These are phyloP conservation scores for Komagataella pastoris DNA, from an alignment of 805 yeast genomes.

Conservation along the genomic window DNA sequence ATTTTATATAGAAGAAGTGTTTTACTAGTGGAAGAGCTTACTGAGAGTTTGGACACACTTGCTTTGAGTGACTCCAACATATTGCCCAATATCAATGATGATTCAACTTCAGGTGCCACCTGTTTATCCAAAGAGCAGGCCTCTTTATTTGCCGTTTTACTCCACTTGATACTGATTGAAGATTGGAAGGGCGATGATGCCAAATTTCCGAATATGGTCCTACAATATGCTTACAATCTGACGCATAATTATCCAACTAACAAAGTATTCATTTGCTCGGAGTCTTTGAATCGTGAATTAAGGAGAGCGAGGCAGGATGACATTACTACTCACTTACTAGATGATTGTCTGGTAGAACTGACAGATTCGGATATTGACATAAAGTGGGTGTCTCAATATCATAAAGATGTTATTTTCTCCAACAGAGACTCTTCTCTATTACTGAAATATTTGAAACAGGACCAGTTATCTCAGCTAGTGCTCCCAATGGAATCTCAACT, in stretches of 20 bases:
- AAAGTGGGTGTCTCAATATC: not conserved
- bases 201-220: not conserved
- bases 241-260: not conserved
- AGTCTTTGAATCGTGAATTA: not conserved
- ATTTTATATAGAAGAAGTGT: not conserved
- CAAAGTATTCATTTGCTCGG: not conserved
- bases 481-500: slow-evolving; percentile 5
- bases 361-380: not conserved
- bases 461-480: not conserved
- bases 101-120: not conserved
- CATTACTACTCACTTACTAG: not conserved
- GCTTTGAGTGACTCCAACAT: not conserved
- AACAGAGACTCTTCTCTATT: not conserved
- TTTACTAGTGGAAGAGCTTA: not conserved
- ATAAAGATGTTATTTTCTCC: not conserved
- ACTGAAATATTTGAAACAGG: not conserved
- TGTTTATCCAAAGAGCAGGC: not conserved
- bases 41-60: not conserved
- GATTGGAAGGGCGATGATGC: not conserved
- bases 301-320: not conserved
- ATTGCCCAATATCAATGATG: not conserved
- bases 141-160: not conserved
- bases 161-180: not conserved
- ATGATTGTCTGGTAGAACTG: not conserved
- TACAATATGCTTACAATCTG: not conserved